Conservation (phyloP, 2,329 filamentous ascomycete genomes). For the Monosporascus sp. region DNA sequence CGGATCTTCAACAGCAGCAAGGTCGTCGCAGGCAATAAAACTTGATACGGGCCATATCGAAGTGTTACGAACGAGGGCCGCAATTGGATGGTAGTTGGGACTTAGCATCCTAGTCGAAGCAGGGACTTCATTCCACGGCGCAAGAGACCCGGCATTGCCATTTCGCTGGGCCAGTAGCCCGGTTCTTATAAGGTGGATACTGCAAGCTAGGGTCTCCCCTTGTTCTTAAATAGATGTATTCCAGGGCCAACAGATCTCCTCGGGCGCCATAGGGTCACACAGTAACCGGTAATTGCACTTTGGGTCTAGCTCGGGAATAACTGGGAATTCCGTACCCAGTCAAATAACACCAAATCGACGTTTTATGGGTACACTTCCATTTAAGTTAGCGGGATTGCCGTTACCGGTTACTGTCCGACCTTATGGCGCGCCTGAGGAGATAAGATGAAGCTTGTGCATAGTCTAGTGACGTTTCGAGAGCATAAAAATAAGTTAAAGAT, state of each 20-base stretch:
- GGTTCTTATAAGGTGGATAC: slow-evolving; percentile 1
- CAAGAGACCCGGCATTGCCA: not conserved
- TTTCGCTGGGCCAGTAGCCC: not conserved
- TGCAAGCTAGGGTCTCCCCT: not conserved
- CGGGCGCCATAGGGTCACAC: no score
- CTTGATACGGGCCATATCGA: not conserved
- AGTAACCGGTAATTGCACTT: no score
- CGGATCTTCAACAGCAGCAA: not conserved
- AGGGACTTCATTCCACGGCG: not conserved
- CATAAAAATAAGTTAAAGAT: no score
- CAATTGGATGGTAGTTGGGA: not conserved
- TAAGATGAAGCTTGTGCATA: not conserved
- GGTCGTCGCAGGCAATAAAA: not conserved
- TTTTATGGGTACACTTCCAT: no score
- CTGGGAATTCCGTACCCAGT: not conserved
- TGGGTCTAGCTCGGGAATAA: no score
- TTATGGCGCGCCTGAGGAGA: no score
- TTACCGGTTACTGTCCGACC: no score
- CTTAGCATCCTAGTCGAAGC: not conserved
- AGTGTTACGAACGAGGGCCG: not conserved
- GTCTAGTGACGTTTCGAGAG: no score
- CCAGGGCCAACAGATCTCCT: not conserved
- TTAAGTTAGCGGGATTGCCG: no score
- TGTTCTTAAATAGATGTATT: not conserved
- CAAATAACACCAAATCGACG: no score